phyloP scores from a whole-genome alignment of 164 flowering plant species.

The Aristolochia fimbriata region DNA sequence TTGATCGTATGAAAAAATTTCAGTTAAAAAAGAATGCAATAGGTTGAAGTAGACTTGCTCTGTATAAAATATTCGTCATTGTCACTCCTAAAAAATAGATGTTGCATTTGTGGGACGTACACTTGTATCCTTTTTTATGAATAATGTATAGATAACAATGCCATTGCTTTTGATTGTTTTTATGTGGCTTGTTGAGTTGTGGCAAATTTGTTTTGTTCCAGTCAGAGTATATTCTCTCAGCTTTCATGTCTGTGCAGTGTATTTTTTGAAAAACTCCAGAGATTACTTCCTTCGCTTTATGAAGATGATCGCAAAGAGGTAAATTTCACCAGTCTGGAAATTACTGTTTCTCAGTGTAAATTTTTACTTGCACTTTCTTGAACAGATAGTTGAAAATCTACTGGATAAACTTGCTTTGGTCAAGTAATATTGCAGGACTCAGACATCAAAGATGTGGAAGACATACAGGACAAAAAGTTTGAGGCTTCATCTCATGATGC shows the following conservation, averaged over 20 bases:
- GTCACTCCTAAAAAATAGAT: background rate
- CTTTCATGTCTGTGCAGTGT: constrained; percentile 34
- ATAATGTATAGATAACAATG: too few relatives aligned
- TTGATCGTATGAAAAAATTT: background rate
- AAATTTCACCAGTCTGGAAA: too few relatives aligned
- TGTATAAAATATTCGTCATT: background rate
- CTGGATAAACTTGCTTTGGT: constrained; percentile 3
- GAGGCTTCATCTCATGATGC: constrained; percentile 13
- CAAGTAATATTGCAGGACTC: constrained; percentile 17
- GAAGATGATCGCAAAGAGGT: constrained; percentile 12
- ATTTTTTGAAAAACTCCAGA: constrained; percentile 47
- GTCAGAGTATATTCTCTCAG: background rate
- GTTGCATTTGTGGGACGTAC: too few relatives aligned
- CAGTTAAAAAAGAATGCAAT: background rate
- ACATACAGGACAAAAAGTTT: constrained; percentile 25
- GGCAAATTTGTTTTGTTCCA: background rate
- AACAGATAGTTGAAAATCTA: background rate
- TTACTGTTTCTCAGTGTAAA: background rate
- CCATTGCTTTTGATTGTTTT: too few relatives aligned
- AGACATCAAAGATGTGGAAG: constrained; percentile 4
- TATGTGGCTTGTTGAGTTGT: background rate
- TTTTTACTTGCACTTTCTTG: background rate
- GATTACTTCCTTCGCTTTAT: constrained; percentile 27
- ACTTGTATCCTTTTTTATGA: too few relatives aligned
- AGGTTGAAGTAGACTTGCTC: background rate